These are phyloP conservation scores for Adenanthera pavonina DNA, from an alignment of 306 rosid species.

Conservation along the genomic window DNA sequence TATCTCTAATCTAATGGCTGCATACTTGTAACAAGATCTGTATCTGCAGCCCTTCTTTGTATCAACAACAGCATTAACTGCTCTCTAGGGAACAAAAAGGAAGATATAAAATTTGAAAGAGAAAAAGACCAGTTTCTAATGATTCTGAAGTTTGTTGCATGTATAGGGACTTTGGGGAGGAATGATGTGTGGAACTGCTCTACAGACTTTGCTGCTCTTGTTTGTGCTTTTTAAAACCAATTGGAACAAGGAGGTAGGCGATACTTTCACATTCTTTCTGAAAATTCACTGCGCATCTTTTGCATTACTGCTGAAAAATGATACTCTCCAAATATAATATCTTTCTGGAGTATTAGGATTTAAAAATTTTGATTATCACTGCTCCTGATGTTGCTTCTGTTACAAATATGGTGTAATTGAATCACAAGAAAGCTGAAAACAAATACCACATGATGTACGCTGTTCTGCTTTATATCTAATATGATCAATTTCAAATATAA, in stretches of 20 bases:
- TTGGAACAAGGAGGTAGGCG: constrained; percentile 56
- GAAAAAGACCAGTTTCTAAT: constrained; percentile 3
- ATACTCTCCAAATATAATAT: not conserved
- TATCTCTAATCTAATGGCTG: not conserved
- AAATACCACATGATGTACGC: not conserved
- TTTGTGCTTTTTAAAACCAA: constrained; percentile 51
- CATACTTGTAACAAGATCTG: not conserved
- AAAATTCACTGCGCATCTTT: not conserved
- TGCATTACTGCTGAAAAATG: not conserved
- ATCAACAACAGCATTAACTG: not conserved
- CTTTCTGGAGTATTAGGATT: not conserved
- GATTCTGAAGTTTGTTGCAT: constrained; percentile 19
- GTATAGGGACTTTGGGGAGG: constrained; percentile 61
- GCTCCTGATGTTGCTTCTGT: not conserved
- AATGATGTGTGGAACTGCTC: constrained; percentile 53
- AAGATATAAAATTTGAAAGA: not conserved
- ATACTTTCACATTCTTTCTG: not conserved
- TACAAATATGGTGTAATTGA: not conserved
- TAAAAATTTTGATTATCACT: not conserved
- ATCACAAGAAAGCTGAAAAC: not conserved
- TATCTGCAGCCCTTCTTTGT: not conserved
- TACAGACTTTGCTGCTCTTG: constrained; percentile 47
- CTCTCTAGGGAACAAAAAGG: not conserved
- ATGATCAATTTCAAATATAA: not conserved
- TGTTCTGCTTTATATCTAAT: not conserved